Conservation (phyloP, 257 asterid genomes). For the Lantana camara region DNA sequence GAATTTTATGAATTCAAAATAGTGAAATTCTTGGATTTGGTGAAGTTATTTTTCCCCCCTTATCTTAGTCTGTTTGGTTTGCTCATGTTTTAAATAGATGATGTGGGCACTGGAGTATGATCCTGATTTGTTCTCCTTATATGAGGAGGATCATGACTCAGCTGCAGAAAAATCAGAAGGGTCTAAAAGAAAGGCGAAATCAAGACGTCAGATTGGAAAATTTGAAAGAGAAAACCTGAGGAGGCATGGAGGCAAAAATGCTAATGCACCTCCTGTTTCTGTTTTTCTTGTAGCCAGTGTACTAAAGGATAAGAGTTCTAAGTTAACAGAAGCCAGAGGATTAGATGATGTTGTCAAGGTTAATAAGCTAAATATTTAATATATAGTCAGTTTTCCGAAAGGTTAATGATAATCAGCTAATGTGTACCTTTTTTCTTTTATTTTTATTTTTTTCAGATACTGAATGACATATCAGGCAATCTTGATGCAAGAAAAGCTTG, state of each 20-base stretch:
- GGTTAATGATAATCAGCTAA: neutral
- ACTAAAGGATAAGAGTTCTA: conserved; percentile 73
- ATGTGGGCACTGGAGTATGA: conserved; percentile 99
- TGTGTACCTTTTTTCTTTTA: neutral
- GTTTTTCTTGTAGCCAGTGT: conserved; percentile 95
- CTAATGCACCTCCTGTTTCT: conserved; percentile 70
- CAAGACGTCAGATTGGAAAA: conserved; percentile 76
- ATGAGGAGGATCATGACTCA: conserved; percentile 59
- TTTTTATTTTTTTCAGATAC: conserved; percentile 49
- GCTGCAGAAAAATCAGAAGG: conserved; percentile 51
- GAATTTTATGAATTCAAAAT: neutral
- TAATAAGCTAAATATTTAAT: neutral
- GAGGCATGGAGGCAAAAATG: conserved; percentile 44
- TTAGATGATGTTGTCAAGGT: conserved; percentile 95
- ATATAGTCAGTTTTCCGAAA: conserved; percentile 1
- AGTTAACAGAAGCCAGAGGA: conserved; percentile 89
- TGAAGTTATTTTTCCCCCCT: neutral
- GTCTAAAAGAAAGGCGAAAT: conserved; percentile 60
- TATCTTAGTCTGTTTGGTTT: conserved; percentile 12
- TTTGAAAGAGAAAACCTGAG: conserved; percentile 77
- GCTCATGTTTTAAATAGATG: conserved; percentile 57
- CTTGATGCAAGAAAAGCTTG: conserved; percentile 92
- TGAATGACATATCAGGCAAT: conserved; percentile 83
- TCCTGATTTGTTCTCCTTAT: conserved; percentile 62
- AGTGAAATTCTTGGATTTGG: neutral